phyloP scores from a whole-genome alignment of 148 eudicot genomes.

The Euryodendron excelsum region DNA sequence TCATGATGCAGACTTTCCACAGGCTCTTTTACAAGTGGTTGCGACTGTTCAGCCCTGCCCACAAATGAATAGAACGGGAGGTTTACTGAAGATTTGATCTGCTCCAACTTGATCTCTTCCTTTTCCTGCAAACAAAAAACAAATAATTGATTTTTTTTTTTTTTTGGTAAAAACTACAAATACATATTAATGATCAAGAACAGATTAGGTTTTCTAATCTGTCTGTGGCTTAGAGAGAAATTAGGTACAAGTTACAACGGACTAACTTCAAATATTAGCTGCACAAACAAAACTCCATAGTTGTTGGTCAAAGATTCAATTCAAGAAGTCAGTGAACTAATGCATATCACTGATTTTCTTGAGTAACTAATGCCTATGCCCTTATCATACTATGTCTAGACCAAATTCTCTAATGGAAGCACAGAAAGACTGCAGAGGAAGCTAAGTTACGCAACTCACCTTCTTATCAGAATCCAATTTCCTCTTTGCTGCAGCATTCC shows the following conservation, averaged over 20 bases:
- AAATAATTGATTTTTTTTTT: not conserved
- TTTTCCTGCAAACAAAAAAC: conserved; percentile 30
- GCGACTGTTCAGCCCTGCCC: conserved; percentile 28
- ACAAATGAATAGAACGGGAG: conserved; percentile 77
- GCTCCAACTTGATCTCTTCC: conserved; percentile 57
- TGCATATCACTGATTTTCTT: too few relatives aligned
- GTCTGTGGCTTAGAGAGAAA: too few relatives aligned
- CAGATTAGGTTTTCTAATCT: not conserved
- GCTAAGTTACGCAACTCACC: conserved; percentile 28
- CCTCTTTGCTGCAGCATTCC: conserved; percentile 60
- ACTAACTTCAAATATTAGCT: not conserved
- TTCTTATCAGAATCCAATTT: conserved; percentile 45
- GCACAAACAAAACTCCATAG: not conserved
- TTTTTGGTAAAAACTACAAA: not conserved
- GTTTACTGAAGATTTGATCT: conserved; percentile 79
- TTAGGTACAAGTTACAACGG: not conserved
- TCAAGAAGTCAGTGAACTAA: not conserved
- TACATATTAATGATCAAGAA: not conserved
- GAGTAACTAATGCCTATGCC: not conserved
- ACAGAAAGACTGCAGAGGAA: not conserved
- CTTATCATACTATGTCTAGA: not conserved
- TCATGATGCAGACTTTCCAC: conserved; percentile 12
- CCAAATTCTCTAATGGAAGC: not conserved
- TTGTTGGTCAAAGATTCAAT: not conserved
- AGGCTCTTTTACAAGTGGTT: conserved; percentile 28